A percentile compares a stretch with the other conserved stretches of the same genome.
Evolutionary conservation across 192 early-diverging fungal genomes (phyloP).

Genomic region (Coemansia sp.): DNA sequence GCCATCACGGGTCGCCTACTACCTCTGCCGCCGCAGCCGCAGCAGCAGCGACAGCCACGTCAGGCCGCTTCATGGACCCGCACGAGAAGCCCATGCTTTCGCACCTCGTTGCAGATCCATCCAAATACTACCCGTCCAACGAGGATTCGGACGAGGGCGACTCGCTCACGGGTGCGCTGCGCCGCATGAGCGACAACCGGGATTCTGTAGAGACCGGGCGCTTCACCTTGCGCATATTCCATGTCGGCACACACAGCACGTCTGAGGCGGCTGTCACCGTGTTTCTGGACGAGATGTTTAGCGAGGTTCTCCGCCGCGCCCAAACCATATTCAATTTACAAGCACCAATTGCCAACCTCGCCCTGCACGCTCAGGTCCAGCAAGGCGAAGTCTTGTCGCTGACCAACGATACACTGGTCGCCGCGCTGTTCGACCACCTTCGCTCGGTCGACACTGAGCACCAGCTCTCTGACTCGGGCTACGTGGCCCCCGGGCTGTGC

Average conservation of each 20-base stretch:
- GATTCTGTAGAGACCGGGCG: slow-evolving; percentile 19
- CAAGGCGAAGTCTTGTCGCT: slow-evolving; percentile 26
- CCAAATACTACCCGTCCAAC: slow-evolving; percentile 38
- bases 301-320: slow-evolving; percentile 39
- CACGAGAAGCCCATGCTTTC: slow-evolving; percentile 23
- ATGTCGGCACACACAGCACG: slow-evolving; percentile 23
- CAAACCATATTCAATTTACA: slow-evolving; percentile 24
- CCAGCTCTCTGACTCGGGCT: slow-evolving; percentile 11
- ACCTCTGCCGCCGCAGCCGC: not conserved
- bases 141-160: slow-evolving; percentile 52
- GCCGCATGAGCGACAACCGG: slow-evolving; percentile 25
- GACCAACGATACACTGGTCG: slow-evolving; percentile 12
- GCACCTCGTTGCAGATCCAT: slow-evolving; percentile 16
- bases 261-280: slow-evolving; percentile 19
- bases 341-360: slow-evolving; percentile 3
- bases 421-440: slow-evolving; percentile 28
- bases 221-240: slow-evolving; percentile 20
- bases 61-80: slow-evolving; percentile 4
- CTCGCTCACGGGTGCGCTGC: slow-evolving; percentile 35
- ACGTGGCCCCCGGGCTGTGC: slow-evolving; percentile 24
- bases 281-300: slow-evolving; percentile 34
- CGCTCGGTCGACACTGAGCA: slow-evolving; percentile 3
- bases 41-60: not conserved
- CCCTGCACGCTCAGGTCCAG: slow-evolving; percentile 27
- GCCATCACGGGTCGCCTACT: not conserved